A percentile compares a stretch with the other conserved stretches of the same genome.
These are phyloP conservation scores for Beauveria medogensis DNA, from an alignment of 2,329 filamentous ascomycete genomes.

Conservation along the genomic window DNA sequence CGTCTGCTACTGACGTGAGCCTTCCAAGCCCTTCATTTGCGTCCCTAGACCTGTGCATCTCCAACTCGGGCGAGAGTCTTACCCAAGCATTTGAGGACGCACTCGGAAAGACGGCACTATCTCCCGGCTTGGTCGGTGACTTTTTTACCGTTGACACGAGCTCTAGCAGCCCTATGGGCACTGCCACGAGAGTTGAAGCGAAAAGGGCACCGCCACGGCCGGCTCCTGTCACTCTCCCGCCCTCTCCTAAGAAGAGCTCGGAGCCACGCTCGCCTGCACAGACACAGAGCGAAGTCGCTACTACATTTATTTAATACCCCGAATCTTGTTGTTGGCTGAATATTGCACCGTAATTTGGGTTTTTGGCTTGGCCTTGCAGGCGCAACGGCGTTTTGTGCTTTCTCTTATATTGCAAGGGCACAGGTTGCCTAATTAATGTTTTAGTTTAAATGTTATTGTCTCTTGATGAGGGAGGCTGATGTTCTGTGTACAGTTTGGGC, in stretches of 20 bases:
- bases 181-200: constrained; percentile 21
- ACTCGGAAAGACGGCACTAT: background rate
- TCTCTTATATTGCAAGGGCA: background rate
- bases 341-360: background rate
- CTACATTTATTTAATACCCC: background rate
- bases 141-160: constrained; percentile 15
- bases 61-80: constrained; percentile 24
- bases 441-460: background rate
- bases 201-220: constrained; percentile 26
- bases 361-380: background rate
- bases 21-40: constrained; percentile 29
- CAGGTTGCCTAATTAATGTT: background rate
- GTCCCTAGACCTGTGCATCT: constrained; percentile 27
- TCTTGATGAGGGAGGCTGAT: background rate
- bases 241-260: constrained; percentile 12
- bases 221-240: constrained; percentile 21
- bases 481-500: background rate
- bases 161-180: background rate
- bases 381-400: background rate
- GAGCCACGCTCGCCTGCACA: background rate
- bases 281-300: background rate
- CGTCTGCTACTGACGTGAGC: constrained; percentile 22
- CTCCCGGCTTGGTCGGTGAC: constrained; percentile 2
- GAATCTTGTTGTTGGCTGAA: background rate
- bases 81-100: constrained; percentile 22